Conservation (phyloP, 306 rosid species). For the Potentilla sterilis region DNA sequence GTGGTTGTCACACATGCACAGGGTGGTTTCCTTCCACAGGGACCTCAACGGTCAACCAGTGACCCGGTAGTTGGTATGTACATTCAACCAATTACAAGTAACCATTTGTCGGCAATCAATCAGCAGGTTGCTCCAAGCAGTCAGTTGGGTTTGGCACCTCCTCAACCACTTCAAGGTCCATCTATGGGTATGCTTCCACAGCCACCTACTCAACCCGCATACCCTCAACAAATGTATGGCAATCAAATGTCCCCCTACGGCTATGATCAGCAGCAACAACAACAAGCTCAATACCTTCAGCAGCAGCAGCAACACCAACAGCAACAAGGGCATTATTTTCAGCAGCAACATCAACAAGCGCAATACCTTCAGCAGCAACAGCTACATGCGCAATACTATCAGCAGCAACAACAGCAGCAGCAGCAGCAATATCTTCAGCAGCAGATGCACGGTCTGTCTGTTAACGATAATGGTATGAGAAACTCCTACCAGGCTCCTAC, state of each 20-base stretch:
- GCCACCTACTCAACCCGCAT: slow-evolving; percentile 46
- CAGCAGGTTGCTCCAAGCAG: slow-evolving; percentile 55
- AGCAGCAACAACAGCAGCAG: slow-evolving; percentile 53
- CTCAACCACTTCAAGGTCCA: slow-evolving; percentile 30
- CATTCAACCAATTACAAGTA: slow-evolving; percentile 57
- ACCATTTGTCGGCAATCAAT: slow-evolving; percentile 53
- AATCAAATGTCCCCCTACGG: slow-evolving; percentile 67
- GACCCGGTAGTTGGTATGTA: slow-evolving; percentile 65
- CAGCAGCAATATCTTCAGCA: slow-evolving; percentile 49
- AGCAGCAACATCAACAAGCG: slow-evolving; percentile 11
- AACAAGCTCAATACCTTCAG: background rate
- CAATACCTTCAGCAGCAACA: slow-evolving; percentile 17
- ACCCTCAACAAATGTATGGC: slow-evolving; percentile 79
- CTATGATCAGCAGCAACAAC: slow-evolving; percentile 69
- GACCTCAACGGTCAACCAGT: slow-evolving; percentile 55
- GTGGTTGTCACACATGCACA: slow-evolving; percentile 55
- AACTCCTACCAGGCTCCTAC: slow-evolving; percentile 63
- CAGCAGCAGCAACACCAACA: slow-evolving; percentile 9
- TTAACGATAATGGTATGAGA: slow-evolving; percentile 50
- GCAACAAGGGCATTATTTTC: slow-evolving; percentile 7
- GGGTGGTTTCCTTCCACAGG: slow-evolving; percentile 48
- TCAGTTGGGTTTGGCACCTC: slow-evolving; percentile 49
- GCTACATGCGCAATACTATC: slow-evolving; percentile 33
- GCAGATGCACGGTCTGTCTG: slow-evolving; percentile 77
- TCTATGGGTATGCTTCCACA: slow-evolving; percentile 62